A percentile compares a stretch with the other conserved stretches of the same genome.
Conservation (phyloP, 345 rosid genomes). For the Pugionium dolabratum region DNA sequence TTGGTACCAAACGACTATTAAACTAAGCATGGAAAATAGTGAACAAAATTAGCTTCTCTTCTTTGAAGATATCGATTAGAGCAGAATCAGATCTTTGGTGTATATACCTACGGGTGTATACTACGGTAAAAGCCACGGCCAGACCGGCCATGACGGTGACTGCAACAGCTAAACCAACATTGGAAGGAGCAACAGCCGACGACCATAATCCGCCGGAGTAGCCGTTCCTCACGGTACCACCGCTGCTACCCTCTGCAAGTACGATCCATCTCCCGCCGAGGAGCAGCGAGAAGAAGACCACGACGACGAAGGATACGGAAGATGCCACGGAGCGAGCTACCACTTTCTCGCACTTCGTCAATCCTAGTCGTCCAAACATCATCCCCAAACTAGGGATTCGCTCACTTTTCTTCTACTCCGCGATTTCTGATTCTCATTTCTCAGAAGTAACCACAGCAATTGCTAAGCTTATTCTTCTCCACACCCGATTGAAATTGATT, state of each 20-base stretch:
- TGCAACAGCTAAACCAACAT: slow-evolving; percentile 61
- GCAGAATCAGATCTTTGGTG: slow-evolving; percentile 23
- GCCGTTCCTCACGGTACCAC: slow-evolving; percentile 43
- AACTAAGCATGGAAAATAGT: slow-evolving; percentile 20
- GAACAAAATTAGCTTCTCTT: slow-evolving; percentile 22
- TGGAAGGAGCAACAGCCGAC: slow-evolving; percentile 45
- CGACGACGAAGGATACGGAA: slow-evolving; percentile 8
- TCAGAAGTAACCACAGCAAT: too few species aligned
- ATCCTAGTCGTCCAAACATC: slow-evolving; percentile 44
- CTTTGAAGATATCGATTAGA: not conserved
- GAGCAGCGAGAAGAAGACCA: slow-evolving; percentile 40
- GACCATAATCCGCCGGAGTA: slow-evolving; percentile 54
- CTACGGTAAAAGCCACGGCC: slow-evolving; percentile 65
- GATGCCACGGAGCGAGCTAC: slow-evolving; percentile 30
- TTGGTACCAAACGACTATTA: slow-evolving; percentile 8
- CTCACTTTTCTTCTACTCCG: not conserved
- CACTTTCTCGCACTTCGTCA: slow-evolving; percentile 29
- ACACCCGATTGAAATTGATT: too few species aligned
- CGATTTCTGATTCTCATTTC: too few species aligned
- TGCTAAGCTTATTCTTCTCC: too few species aligned
- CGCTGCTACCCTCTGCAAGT: slow-evolving; percentile 50
- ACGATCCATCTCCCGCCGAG: slow-evolving; percentile 51
- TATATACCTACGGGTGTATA: slow-evolving; percentile 63
- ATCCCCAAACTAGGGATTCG: slow-evolving; percentile 50
- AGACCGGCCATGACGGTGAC: slow-evolving; percentile 79